Evolutionary conservation across 2,329 filamentous ascomycete species (phyloP).

Genomic region (Ophiostoma himal-ulmi): DNA sequence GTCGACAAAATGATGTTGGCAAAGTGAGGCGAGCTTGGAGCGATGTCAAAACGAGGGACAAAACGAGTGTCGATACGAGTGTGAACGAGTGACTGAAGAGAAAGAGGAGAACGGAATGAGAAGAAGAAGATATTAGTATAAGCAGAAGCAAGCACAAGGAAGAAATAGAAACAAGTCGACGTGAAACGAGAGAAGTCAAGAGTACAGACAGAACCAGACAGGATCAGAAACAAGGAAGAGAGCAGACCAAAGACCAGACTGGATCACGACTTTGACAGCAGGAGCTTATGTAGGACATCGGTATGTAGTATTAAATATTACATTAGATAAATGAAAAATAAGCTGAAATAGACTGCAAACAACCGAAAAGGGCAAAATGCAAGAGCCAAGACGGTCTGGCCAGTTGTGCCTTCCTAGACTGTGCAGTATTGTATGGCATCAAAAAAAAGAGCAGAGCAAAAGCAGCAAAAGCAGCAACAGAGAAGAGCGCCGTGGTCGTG

Average conservation of each 20-base stretch:
- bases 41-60: background rate
- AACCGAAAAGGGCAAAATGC: background rate
- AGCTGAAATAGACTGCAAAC: background rate
- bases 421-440: background rate
- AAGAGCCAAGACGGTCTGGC: background rate
- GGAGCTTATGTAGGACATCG: background rate
- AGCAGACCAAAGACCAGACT: background rate
- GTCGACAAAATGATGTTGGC: background rate
- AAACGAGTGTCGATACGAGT: background rate
- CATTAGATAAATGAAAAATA: background rate
- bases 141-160: background rate
- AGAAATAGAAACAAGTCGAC: background rate
- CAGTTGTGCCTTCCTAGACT: background rate
- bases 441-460: background rate
- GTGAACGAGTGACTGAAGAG: background rate
- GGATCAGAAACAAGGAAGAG: background rate
- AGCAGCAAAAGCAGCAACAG: background rate
- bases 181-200: background rate
- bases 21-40: background rate
- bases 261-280: background rate
- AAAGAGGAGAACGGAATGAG: background rate
- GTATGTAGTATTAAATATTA: background rate
- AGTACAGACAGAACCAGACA: background rate
- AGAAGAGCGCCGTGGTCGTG: conserved; percentile 3
- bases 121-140: background rate